Conservation (phyloP, 2,329 filamentous ascomycete genomes). For the Triangularia setosa region DNA sequence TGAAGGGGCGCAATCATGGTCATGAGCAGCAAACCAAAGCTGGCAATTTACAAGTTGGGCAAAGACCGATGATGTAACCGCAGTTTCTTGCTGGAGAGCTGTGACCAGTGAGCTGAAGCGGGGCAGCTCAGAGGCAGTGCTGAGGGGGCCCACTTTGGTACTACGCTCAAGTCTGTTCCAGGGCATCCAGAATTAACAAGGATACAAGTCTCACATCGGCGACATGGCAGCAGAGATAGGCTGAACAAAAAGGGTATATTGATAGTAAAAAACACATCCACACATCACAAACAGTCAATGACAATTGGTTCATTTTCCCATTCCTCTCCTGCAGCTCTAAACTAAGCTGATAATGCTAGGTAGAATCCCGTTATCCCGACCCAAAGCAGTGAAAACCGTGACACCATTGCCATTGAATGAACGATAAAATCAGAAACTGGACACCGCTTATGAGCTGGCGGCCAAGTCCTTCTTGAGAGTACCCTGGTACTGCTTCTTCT, state of each 20-base stretch:
- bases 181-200: not conserved
- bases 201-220: not conserved
- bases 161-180: not conserved
- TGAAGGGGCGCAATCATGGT: not conserved
- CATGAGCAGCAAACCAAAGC: not conserved
- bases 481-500: constrained; percentile 97
- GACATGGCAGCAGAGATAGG: not conserved
- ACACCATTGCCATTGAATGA: constrained; percentile 54
- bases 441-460: constrained; percentile 39
- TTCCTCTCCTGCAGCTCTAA: constrained; percentile 28
- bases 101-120: constrained; percentile 6
- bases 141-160: not conserved
- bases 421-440: constrained; percentile 32
- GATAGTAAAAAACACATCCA: not conserved
- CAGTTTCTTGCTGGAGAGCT: not conserved
- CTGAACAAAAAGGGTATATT: not conserved
- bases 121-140: constrained; percentile 3
- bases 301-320: constrained; percentile 30
- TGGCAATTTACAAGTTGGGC: not conserved
- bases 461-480: constrained; percentile 97
- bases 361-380: constrained; percentile 24
- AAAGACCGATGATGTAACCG: constrained; percentile 22
- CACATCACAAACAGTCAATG: constrained; percentile 14
- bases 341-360: constrained; percentile 29
- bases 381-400: constrained; percentile 35